Conservation (phyloP, 495 filamentous ascomycete species). For the Barbatosphaeria neglecta region DNA sequence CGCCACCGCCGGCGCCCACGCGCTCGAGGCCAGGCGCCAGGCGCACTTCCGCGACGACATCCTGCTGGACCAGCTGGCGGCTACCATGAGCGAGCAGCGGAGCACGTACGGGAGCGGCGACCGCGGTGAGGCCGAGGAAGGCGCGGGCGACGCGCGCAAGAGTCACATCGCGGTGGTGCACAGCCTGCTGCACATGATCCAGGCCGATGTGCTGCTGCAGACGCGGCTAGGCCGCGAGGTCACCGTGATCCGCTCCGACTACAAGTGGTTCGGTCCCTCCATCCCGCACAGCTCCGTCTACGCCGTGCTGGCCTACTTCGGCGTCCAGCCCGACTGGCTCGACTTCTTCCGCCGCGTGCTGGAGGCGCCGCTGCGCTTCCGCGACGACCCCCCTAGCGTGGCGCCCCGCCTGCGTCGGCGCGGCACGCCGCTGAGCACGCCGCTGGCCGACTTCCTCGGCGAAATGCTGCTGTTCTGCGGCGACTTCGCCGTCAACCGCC, state of each 20-base stretch:
- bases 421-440: slow-evolving; percentile 48
- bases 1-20: neutral
- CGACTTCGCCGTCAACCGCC: slow-evolving; percentile 55
- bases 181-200: slow-evolving; percentile 43
- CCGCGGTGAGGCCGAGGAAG: neutral
- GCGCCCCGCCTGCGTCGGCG: slow-evolving; percentile 31
- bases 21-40: slow-evolving; percentile 2
- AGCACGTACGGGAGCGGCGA: slow-evolving; percentile 11
- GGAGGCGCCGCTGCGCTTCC: slow-evolving; percentile 44
- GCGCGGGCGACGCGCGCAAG: slow-evolving; percentile 7
- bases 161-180: slow-evolving; percentile 34
- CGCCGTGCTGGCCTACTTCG: slow-evolving; percentile 48
- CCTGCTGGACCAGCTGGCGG: slow-evolving; percentile 38
- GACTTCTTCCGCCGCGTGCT: slow-evolving; percentile 53
- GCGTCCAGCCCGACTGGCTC: slow-evolving; percentile 45
- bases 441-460: slow-evolving; percentile 45
- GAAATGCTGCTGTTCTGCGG: slow-evolving; percentile 55
- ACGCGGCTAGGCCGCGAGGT: slow-evolving; percentile 39
- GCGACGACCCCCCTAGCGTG: slow-evolving; percentile 13
- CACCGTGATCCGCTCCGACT: slow-evolving; percentile 49
- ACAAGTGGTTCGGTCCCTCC: slow-evolving; percentile 50
- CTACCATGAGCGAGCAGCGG: slow-evolving; percentile 18
- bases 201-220: slow-evolving; percentile 48
- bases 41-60: slow-evolving; percentile 13
- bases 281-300: slow-evolving; percentile 49